Base-by-base conservation (phyloP, 768 basidiomycete species). In the Boletus rex-veris region DNA sequence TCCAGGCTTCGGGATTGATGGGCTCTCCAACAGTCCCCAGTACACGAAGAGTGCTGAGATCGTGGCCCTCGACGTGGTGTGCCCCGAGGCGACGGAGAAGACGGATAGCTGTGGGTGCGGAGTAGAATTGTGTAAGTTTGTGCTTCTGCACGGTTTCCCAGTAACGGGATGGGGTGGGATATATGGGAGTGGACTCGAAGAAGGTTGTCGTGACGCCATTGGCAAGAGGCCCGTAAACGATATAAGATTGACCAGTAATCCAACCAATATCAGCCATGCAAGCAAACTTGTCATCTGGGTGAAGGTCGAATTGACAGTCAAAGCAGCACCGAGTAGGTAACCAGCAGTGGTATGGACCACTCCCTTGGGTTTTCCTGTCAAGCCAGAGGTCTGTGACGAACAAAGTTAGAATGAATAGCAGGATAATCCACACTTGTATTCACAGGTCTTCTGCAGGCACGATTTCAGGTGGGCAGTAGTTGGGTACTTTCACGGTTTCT, bases 191-290 rank as follows among this genome's bases (percentile, higher is more conserved):
- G 30, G 89, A 90, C 73, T 99, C 96, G 74, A 98, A 99, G 52
- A 98, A 88, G 58, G 80, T 86, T 6, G 90, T 92, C n/a, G 85
- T 77, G 35, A 88, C 83, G 40, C 90, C 90, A 59, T 88, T 87
- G n/a, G 80, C 75, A 48, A 98, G 86, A 3, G 96, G 96, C 14
- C 96, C 96, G 71, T 98, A 98, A 60, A 98, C 80, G 66, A 98
- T 98, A 75, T 98, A 90, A 74, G 90, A 90, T 74, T 97, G 93
- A 16, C 95, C 95, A 3, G 96, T 98, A 75, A 98, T 96, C 96
- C 96, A 98, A 63, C 96, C 96, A 48, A 99, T 81, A 67, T 99
- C 96, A 53, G 96, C 96, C 95, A 98, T 94, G 77, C 96, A 98
- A 2, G 87, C 97, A 70, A 95, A 98, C 61, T 80, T 85, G 75